These are phyloP conservation scores for Neurospora hispaniola DNA, from an alignment of 495 filamentous ascomycete species.

Conservation along the genomic window DNA sequence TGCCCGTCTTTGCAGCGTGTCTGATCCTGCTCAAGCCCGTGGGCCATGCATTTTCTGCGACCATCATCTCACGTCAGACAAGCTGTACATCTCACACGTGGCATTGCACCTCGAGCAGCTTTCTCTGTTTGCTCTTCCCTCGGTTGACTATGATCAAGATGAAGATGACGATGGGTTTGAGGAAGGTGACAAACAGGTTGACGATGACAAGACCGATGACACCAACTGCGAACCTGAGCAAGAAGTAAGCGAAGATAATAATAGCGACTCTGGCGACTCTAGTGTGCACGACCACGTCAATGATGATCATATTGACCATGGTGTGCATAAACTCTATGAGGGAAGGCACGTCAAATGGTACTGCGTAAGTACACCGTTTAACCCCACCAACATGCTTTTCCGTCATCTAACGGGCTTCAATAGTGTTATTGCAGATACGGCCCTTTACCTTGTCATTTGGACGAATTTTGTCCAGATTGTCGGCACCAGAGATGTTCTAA, in stretches of 20 bases:
- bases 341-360: no score
- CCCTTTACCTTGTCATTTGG: fast-evolving
- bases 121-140: background rate
- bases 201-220: background rate
- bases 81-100: background rate
- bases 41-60: background rate
- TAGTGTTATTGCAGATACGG: background rate
- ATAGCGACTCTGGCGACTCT: no score
- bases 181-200: background rate
- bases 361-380: background rate
- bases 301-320: no score
- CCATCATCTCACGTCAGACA: background rate
- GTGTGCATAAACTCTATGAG: no score
- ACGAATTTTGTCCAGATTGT: background rate
- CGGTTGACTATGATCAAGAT: background rate
- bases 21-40: background rate
- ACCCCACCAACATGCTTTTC: background rate
- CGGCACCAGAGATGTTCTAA: no score
- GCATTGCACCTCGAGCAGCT: background rate
- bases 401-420: background rate
- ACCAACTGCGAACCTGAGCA: no score
- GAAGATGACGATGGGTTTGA: background rate
- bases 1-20: background rate
- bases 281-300: no score
- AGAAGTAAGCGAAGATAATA: no score